These are phyloP conservation scores for Saccharomyces eubayanus DNA, from an alignment of 805 yeast genomes.

Conservation along the genomic window DNA sequence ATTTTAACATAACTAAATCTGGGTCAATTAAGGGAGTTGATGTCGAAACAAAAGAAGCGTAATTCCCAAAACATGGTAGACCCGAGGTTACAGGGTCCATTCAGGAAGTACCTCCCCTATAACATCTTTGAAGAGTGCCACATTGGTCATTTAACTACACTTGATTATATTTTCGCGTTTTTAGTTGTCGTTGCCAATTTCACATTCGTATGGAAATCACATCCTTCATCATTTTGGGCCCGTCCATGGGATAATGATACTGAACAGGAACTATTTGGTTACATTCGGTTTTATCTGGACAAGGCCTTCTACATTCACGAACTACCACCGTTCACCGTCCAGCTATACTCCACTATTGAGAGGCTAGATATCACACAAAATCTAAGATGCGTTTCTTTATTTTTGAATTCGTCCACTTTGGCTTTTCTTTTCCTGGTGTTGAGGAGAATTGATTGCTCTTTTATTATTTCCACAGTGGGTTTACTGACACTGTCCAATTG, in stretches of 20 bases:
- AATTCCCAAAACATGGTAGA: not conserved
- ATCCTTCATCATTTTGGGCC: not conserved
- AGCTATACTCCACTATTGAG: conserved; percentile 13
- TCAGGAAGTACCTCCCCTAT: conserved; percentile 8
- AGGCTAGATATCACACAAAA: not conserved
- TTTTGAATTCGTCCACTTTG: conserved; percentile 8
- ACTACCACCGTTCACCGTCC: conserved; percentile 20
- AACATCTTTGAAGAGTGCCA: conserved; percentile 6
- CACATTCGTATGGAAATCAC: conserved; percentile 1
- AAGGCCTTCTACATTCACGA: conserved; percentile 13
- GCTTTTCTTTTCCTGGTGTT: conserved; percentile 12
- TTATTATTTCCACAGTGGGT: conserved; percentile 35
- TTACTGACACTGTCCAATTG: conserved; percentile 12
- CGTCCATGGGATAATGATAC: not conserved
- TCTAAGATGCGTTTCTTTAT: conserved; percentile 12
- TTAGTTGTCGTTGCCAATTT: conserved; percentile 1
- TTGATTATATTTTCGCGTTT: conserved; percentile 6
- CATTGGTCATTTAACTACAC: conserved; percentile 7
- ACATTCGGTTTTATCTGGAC: conserved; percentile 7
- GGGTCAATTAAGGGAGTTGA: not conserved
- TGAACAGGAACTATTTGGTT: conserved; percentile 8
- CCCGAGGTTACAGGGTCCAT: conserved; percentile 7
- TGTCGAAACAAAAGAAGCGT: not conserved
- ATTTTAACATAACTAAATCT: not conserved
- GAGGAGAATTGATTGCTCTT: conserved; percentile 31